Evolutionary conservation across 352 stramenopile species (phyloP).

Genomic region (Blastocystis hominis): DNA sequence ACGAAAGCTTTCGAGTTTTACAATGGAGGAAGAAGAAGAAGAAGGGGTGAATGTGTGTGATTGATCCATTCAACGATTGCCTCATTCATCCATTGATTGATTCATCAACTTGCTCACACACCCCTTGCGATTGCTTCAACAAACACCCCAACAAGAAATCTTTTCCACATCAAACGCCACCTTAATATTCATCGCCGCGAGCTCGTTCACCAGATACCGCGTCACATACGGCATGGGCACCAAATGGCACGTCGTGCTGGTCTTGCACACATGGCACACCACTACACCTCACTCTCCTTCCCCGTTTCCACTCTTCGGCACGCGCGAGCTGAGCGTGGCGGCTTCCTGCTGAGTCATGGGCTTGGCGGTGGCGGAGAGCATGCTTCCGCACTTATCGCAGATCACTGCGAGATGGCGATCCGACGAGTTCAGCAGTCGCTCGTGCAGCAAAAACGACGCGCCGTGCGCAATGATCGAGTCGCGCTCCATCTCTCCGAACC

Average conservation of each 20-base stretch:
- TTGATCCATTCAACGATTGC: no score
- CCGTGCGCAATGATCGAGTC: conserved; percentile 95
- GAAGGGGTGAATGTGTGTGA: no score
- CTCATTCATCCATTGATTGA: no score
- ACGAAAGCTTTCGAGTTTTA: no score
- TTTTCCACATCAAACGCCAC: conserved; percentile 75
- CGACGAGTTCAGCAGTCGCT: conserved; percentile 91
- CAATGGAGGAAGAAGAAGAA: no score
- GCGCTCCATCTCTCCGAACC: conserved; percentile 99
- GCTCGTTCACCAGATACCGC: conserved; percentile 71
- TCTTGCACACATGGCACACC: conserved; percentile 63
- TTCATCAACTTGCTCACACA: no score
- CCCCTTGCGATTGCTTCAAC: neutral
- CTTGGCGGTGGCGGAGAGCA: conserved; percentile 78
- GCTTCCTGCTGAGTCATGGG: conserved; percentile 74
- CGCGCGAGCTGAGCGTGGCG: conserved; percentile 57
- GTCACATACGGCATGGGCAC: conserved; percentile 98
- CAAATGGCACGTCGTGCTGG: conserved; percentile 62
- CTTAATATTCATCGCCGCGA: conserved; percentile 99
- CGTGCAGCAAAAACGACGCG: conserved; percentile 63
- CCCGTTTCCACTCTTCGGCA: conserved; percentile 15
- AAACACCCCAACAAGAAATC: conserved; percentile 22
- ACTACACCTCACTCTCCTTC: conserved; percentile 56
- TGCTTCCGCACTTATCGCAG: conserved; percentile 79
- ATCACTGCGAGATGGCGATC: conserved; percentile 94